phyloP scores from a whole-genome alignment of 2,329 filamentous ascomycete genomes.

The Monosporascus sp. region DNA sequence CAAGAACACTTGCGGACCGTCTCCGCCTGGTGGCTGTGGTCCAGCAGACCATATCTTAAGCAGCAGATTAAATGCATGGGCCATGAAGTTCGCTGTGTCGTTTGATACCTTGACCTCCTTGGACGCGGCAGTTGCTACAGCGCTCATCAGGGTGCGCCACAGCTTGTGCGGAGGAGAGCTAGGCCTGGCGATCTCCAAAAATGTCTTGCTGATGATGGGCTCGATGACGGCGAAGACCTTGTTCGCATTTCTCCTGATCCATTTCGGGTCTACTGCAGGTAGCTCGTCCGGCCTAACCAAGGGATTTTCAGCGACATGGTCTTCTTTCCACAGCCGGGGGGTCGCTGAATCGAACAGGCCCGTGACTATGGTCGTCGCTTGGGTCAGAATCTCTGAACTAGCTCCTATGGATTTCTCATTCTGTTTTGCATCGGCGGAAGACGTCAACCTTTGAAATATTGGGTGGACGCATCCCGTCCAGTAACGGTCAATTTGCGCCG shows the following conservation, averaged over 20 bases:
- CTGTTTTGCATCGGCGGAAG: constrained; percentile 20
- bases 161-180: constrained; percentile 49
- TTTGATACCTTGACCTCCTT: constrained; percentile 88
- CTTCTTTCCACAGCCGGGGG: constrained; percentile 66
- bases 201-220: constrained; percentile 56
- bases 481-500: constrained; percentile 63
- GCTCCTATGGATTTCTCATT: constrained; percentile 30
- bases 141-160: constrained; percentile 58
- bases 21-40: constrained; percentile 48
- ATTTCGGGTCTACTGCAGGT: constrained; percentile 78
- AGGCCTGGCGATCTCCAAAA: constrained; percentile 57
- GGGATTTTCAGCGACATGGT: constrained; percentile 59
- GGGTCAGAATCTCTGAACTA: constrained; percentile 44
- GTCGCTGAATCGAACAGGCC: constrained; percentile 61
- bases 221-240: constrained; percentile 60
- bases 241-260: constrained; percentile 70
- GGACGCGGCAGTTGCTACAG: constrained; percentile 61
- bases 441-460: constrained; percentile 56
- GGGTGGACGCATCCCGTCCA: constrained; percentile 74
- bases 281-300: constrained; percentile 66
- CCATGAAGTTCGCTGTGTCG: constrained; percentile 77
- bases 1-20: constrained; percentile 49
- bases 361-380: constrained; percentile 66
- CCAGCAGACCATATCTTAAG: constrained; percentile 63
- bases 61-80: constrained; percentile 64